phyloP scores from a whole-genome alignment of 1,284 basidiomycete genomes.

The Singerocomus rubriflavus region DNA sequence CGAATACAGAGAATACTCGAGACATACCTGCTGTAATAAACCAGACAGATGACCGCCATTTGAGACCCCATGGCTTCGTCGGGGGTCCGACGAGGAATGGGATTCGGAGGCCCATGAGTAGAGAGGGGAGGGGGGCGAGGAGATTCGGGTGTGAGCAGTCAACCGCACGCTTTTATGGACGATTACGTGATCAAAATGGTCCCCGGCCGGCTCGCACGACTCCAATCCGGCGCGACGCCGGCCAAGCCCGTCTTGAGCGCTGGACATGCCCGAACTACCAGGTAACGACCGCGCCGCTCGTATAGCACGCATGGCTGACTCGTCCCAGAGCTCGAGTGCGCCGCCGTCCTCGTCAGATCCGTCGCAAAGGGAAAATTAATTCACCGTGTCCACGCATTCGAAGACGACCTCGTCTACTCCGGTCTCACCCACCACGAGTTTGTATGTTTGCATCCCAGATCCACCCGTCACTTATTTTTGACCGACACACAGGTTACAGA shows the following conservation, averaged over 20 bases:
- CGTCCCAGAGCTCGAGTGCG: constrained; percentile 67
- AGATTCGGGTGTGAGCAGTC: neutral
- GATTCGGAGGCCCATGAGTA: constrained; percentile 14
- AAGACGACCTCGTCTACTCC: constrained; percentile 72
- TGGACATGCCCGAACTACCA: constrained; percentile 54
- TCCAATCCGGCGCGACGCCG: too few relatives aligned
- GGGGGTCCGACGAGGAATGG: neutral
- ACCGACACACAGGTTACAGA: constrained; percentile 49
- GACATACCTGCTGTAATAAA: constrained; percentile 44
- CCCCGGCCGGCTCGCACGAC: neutral
- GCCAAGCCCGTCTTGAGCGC: too few relatives aligned
- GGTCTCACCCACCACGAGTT: constrained; percentile 61
- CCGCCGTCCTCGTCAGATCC: constrained; percentile 56
- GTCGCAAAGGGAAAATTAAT: constrained; percentile 59
- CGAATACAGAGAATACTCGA: neutral
- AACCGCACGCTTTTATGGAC: constrained; percentile 6
- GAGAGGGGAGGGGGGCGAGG: too few relatives aligned
- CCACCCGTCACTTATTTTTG: constrained; percentile 4
- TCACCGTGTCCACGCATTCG: constrained; percentile 52
- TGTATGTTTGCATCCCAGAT: constrained; percentile 41
- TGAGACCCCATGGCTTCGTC: constrained; percentile 37
- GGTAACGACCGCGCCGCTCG: constrained; percentile 34
- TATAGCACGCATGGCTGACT: too few relatives aligned
- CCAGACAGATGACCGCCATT: constrained; percentile 54
- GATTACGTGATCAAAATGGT: constrained; percentile 4